A percentile compares a stretch with the other conserved stretches of the same genome.
Evolutionary conservation across 495 filamentous ascomycete genomes (phyloP).

Genomic region (Paragyromitra xinjiangensis): DNA sequence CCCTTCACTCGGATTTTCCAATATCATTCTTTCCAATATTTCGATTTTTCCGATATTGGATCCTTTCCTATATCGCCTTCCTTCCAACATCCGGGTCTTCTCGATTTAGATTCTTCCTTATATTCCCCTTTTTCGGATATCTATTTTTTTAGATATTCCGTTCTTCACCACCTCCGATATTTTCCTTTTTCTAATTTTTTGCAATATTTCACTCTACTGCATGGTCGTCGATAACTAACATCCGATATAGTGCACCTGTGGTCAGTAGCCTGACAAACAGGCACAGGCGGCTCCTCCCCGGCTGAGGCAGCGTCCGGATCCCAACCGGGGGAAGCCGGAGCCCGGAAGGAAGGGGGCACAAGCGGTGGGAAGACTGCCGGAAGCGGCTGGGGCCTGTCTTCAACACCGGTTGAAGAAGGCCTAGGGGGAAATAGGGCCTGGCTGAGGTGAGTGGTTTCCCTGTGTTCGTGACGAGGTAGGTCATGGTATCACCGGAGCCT

Average conservation of each 20-base stretch:
- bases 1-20: too few relatives aligned
- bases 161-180: too few relatives aligned
- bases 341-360: neutral
- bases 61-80: too few relatives aligned
- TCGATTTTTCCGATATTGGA: too few relatives aligned
- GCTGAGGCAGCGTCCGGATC: neutral
- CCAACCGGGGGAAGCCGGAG: neutral
- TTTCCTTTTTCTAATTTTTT: too few relatives aligned
- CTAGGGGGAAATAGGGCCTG: neutral
- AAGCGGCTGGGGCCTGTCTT: neutral
- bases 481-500: neutral
- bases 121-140: too few relatives aligned
- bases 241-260: too few relatives aligned
- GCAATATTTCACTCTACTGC: neutral
- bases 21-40: too few relatives aligned
- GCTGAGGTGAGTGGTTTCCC: neutral
- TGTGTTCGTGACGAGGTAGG: conserved; percentile 8
- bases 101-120: too few relatives aligned
- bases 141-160: too few relatives aligned
- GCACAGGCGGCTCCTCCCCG: neutral
- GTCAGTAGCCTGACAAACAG: neutral
- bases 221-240: neutral
- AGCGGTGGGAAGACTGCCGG: neutral
- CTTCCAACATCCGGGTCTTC: too few relatives aligned
- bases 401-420: neutral